Conservation (phyloP, 495 filamentous ascomycete species). For the Aspergillus cavernicola region DNA sequence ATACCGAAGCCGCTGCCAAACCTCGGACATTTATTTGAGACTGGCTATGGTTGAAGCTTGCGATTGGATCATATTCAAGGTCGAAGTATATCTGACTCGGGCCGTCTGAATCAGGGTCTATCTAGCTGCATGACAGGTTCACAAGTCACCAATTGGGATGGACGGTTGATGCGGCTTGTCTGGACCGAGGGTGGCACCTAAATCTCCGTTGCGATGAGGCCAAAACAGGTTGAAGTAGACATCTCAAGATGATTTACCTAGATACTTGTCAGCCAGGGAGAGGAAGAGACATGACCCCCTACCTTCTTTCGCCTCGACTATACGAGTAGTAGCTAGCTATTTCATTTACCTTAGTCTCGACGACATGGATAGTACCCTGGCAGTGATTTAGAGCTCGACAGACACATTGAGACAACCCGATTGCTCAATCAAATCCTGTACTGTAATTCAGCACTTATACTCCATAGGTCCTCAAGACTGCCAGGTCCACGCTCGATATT, state of each 20-base stretch:
- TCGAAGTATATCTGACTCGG: constrained; percentile 3
- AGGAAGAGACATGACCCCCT: too few species aligned
- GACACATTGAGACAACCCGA: too few species aligned
- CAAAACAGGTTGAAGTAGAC: constrained; percentile 1
- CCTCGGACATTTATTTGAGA: constrained; percentile 5
- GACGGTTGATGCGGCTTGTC: not conserved
- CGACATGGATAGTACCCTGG: too few species aligned
- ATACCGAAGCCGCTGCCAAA: constrained; percentile 4
- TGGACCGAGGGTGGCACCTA: constrained; percentile 7
- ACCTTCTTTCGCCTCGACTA: too few species aligned
- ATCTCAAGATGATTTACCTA: not conserved
- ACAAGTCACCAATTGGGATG: not conserved
- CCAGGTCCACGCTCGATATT: not conserved
- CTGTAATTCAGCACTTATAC: too few species aligned
- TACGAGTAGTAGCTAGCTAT: too few species aligned
- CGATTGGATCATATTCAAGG: not conserved
- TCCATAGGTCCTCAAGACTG: too few species aligned
- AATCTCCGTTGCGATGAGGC: not conserved
- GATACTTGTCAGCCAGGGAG: not conserved
- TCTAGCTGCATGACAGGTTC: not conserved
- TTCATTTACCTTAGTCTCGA: too few species aligned
- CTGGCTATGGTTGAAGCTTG: not conserved
- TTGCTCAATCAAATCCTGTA: too few species aligned
- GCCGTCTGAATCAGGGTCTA: constrained; percentile 4
- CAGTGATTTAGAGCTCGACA: too few species aligned